Percentiles rank a stretch among this genome's conserved stretches.
Conservation (phyloP, 495 filamentous ascomycete genomes). For the Trichoderma gamsii region DNA sequence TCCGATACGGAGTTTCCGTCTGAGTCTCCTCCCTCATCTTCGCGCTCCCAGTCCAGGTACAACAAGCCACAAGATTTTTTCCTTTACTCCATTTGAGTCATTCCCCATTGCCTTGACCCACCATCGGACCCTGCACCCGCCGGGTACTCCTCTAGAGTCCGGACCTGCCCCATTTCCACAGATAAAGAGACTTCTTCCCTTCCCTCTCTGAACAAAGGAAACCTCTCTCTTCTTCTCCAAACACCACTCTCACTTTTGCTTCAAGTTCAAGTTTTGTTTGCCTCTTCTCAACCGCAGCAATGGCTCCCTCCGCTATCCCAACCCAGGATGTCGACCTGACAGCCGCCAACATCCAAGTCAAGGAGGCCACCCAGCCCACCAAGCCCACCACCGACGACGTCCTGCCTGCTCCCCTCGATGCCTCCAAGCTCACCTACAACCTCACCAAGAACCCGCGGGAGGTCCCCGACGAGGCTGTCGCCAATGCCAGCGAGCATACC, state of each 20-base stretch:
- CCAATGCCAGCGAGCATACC: conserved; percentile 40
- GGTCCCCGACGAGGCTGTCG: conserved; percentile 55
- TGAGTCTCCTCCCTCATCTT: background rate
- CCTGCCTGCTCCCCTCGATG: conserved; percentile 50
- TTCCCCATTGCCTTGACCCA: conserved; percentile 10
- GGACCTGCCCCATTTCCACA: background rate
- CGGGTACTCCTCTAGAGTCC: background rate
- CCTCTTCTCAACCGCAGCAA: conserved; percentile 16
- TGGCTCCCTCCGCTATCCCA: conserved; percentile 30
- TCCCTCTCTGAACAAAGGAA: background rate
- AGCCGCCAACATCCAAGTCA: conserved; percentile 37
- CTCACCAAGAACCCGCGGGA: conserved; percentile 58
- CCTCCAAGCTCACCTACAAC: conserved; percentile 64
- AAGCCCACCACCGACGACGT: conserved; percentile 20
- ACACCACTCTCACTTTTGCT: too few species aligned
- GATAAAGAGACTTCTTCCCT: background rate
- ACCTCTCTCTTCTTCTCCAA: background rate
- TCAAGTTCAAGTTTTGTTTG: background rate
- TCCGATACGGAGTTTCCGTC: background rate
- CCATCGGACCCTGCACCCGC: conserved; percentile 3
- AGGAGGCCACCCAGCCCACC: conserved; percentile 29
- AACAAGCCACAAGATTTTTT: background rate
- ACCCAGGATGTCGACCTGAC: conserved; percentile 37
- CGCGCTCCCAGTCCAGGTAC: background rate
- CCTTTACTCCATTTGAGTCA: conserved; percentile 1